phyloP scores from a whole-genome alignment of 2,329 filamentous ascomycete species.

The Reticulascus tulasneorum region DNA sequence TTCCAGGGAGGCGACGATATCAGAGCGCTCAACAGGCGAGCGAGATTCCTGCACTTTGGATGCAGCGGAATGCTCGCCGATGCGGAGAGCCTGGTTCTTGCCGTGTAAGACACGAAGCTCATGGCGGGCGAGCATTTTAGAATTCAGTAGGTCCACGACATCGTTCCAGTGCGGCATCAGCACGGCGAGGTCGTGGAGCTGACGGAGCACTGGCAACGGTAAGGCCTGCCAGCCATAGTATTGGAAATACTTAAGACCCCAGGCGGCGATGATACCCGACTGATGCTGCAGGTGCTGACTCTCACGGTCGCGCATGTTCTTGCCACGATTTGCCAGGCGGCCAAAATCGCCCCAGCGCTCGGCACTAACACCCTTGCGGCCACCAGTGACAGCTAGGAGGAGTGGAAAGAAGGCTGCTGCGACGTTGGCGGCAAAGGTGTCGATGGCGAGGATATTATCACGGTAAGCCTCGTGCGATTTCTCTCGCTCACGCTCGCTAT shows the following conservation, averaged over 20 bases:
- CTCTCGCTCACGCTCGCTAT: neutral
- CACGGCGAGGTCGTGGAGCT: slow-evolving; percentile 1
- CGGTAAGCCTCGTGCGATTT: neutral
- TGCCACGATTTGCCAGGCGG: neutral
- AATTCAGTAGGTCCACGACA: slow-evolving; percentile 1
- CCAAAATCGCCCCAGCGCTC: neutral
- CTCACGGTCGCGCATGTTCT: slow-evolving; percentile 1
- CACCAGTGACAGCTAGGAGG: neutral
- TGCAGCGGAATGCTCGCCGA: neutral
- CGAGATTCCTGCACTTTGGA: slow-evolving; percentile 1
- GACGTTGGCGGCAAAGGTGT: neutral
- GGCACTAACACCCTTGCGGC: neutral
- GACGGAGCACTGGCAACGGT: neutral
- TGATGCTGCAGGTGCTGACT: slow-evolving; percentile 1
- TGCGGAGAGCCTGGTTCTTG: neutral
- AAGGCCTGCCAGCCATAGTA: neutral
- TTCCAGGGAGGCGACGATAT: neutral
- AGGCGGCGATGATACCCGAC: neutral
- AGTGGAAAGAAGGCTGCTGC: neutral
- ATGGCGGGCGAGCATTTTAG: slow-evolving; percentile 1
- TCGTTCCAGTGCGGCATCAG: neutral
- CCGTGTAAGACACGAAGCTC: neutral
- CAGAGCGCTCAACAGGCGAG: slow-evolving; percentile 1
- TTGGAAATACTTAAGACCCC: neutral
- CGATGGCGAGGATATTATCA: slow-evolving; percentile 1